Evolutionary conservation across 2,329 filamentous ascomycete genomes (phyloP), one percentile per base, ranked within the genome.

Genomic region (Pseudogymnoascus sp.): DNA sequence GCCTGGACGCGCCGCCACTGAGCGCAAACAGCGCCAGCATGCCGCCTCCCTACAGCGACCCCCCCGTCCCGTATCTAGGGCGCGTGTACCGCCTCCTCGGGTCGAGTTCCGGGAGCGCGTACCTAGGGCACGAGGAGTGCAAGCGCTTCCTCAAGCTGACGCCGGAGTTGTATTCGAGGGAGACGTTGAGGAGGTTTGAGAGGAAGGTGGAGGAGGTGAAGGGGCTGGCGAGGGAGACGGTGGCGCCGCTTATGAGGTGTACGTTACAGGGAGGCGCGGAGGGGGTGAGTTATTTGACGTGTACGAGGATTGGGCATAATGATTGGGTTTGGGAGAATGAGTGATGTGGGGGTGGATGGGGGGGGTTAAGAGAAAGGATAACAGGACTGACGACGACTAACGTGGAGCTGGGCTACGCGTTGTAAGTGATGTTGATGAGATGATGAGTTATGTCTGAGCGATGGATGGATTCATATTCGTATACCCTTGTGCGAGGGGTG

Each of bases 151-250:
- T 97, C 61, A 95, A 96, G 73, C 78, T 93, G 21, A 87, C 85
- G 10, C 89, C 91, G 0, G 89, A 94, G 18, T 76, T 93, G 6
- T 96, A 97, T 76, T 91, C 84, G 50, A 83, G 92, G 16, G 92
- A 97, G n/a, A 93, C 91, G 66, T 75, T 97, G 59, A 84, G 88
- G 65, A 82, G 89, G 3, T 96, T 97, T 69, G 93, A 97, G 78
- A 86, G 89, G 70, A 83, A 91, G 63, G 82, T 97, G 68, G 91
- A 96, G 64, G 92, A 97, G 78, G 80, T 97, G 62, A 97, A 96
- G 77, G 82, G 83, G 63, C 82, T 93, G 71, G 93, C 92, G 5
- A 81, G 89, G 62, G 91, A 96, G 70, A 80, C 89, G 14, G 92
- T 97, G 6, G 86, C 87, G 64, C 92, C 92, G 3, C 78, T 97